Base-by-base conservation (phyloP, 805 yeast species). In the Zygotorulaspora chibaensis region DNA sequence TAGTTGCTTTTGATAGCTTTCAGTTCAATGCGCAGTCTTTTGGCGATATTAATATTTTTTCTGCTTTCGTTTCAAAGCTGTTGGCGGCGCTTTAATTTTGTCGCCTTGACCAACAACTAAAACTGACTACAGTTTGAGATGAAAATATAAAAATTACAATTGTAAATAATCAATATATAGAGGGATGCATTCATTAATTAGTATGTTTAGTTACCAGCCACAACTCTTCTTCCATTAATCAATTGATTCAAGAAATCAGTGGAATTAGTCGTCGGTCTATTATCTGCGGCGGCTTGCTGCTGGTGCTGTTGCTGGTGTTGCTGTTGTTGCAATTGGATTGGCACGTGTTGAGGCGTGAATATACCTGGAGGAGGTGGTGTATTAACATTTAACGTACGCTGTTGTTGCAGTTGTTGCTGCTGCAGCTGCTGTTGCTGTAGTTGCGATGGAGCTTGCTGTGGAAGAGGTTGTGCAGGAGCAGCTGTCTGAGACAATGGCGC, bases 171-270 rank as follows among this genome's bases (percentile, higher is more conserved):
- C 13, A 16, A 41, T 40, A 35, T 35, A 38, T 25, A 41, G 20
- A 45, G 35, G 35, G 20, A 31, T 29, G 30, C n/a, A 20, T 29
- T 29, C 18, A 34, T 15, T 34, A 45, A 6, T 30, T 28, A 33
- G 6, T 13, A 29, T 8, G 30, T 11, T 46, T 43, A 59, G 39
- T 55, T 59, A 16, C 60, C 56, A 16, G 72, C 69, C 40, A 66
- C 58, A 37, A 68, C 62, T 55, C 70, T 78, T 61, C 84, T 86
- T 25, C 95, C 95, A 56, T 83, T 83, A 81, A 89, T 83, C 61
- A 89, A 72, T 65, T 88, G 96, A 47, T 81, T 87, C 56, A 89
- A 74, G 58, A 89, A 74, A 61, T 88, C 96, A 34, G 88, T 81
- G 48, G 90, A 83, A 40, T 85, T 80, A 23, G 80, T 77, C 6